Percentiles rank a stretch among this genome's conserved stretches.
Evolutionary conservation across 2,329 filamentous ascomycete species (phyloP).

Genomic region (Chaetomiaceae sp.): DNA sequence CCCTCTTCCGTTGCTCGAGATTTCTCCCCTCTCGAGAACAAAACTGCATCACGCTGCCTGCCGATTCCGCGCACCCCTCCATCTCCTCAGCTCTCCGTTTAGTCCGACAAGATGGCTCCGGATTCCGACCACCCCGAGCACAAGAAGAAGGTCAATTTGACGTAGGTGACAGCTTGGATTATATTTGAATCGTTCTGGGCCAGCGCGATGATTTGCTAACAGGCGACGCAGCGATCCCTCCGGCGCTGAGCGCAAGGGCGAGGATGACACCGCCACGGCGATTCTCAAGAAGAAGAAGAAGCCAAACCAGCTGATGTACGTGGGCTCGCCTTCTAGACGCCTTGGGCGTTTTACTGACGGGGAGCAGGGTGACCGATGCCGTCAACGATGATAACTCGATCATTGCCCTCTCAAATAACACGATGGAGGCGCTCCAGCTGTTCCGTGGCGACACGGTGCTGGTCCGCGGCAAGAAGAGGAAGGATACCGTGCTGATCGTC

Average conservation of each 20-base stretch:
- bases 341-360: conserved; percentile 19
- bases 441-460: conserved; percentile 98
- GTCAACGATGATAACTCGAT: conserved; percentile 99
- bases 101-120: conserved; percentile 58
- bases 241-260: conserved; percentile 77
- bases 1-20: conserved; percentile 1
- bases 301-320: conserved; percentile 94
- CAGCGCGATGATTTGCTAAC: conserved; percentile 32
- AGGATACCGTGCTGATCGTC: conserved; percentile 97
- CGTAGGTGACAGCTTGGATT: conserved; percentile 49
- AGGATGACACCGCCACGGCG: conserved; percentile 87
- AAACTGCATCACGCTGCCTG: not conserved
- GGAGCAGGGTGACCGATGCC: conserved; percentile 84
- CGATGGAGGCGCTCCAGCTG: conserved; percentile 96
- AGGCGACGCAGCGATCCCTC: conserved; percentile 66
- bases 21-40: not conserved
- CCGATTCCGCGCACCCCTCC: conserved; percentile 10
- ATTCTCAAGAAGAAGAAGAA: conserved; percentile 99
- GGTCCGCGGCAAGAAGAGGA: conserved; percentile 99
- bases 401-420: conserved; percentile 95
- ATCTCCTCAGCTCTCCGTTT: conserved; percentile 7
- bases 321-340: not conserved
- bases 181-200: conserved; percentile 1
- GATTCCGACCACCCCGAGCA: conserved; percentile 55
- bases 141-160: conserved; percentile 79